These are phyloP conservation scores for Leucosporidium yakuticum DNA, from an alignment of 768 basidiomycete genomes.

Conservation along the genomic window DNA sequence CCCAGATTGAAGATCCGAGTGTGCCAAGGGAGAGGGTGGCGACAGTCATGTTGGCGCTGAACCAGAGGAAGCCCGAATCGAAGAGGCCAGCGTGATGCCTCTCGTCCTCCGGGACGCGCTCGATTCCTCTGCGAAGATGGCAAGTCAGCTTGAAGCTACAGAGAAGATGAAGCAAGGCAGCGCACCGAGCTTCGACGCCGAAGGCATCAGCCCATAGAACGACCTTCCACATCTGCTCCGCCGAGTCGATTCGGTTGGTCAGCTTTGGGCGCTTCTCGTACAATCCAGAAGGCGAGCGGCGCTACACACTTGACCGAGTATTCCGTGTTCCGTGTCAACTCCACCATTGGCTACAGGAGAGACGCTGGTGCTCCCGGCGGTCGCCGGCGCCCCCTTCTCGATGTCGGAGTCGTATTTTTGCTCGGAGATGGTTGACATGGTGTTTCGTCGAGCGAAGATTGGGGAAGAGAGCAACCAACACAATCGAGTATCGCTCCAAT, in stretches of 20 bases:
- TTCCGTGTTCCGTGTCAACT: neutral
- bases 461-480: too few species aligned
- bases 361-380: too few species aligned
- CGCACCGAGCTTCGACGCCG: slow-evolving; percentile 42
- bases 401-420: too few species aligned
- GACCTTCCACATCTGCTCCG: slow-evolving; percentile 34
- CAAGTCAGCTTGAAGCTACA: neutral
- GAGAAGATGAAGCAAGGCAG: neutral
- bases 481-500: too few species aligned
- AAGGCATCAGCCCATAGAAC: slow-evolving; percentile 38
- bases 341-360: slow-evolving; percentile 8
- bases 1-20: slow-evolving; percentile 42
- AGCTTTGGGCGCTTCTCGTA: neutral
- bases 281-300: neutral
- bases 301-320: slow-evolving; percentile 8
- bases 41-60: slow-evolving; percentile 43
- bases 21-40: slow-evolving; percentile 47
- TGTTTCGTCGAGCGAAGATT: too few species aligned
- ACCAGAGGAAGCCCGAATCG: slow-evolving; percentile 40
- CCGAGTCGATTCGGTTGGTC: neutral
- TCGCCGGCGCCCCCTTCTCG: too few species aligned
- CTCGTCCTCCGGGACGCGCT: slow-evolving; percentile 43
- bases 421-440: too few species aligned
- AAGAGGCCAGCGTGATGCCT: slow-evolving; percentile 21
- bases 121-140: slow-evolving; percentile 39